Evolutionary conservation across 2,329 filamentous ascomycete genomes (phyloP), one percentile per base, ranked within the genome.

Genomic region (Cercospora sp.): DNA sequence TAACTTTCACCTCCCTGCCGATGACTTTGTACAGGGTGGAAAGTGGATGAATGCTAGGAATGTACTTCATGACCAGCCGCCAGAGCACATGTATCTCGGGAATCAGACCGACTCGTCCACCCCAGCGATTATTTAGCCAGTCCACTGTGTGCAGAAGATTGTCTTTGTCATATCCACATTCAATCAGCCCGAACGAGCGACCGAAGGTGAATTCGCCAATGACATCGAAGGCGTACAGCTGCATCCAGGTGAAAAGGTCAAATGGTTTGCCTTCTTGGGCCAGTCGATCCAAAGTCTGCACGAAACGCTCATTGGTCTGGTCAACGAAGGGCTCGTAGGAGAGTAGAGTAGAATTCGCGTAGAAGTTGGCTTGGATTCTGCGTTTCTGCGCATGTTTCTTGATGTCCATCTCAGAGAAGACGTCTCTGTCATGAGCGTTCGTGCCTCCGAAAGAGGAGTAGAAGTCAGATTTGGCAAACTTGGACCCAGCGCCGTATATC

Each of bases 131-230:
- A 4, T 49, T 49, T 12, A 49, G 43, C 43, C 43, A 65, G 34
- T 80, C 75, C 59, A 82, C 81, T 9, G 73, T 69, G 6, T 49
- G 55, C 64, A 82, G 79, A 3, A 79, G 79, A 78, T 76, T 53
- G 43, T 61, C 45, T 18, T 80, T 77, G 9, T 66, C 61, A 7
- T 73, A 78, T 1, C 68, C 70, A 12, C n/a, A 40, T 43, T 79
- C 78, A 70, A 81, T 75, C 69, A 81, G 80, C 21, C 77, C 77
- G 65, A 81, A 81, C 40, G 73, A 71, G 65, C 78, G 74, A 30
- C 76, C 78, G 65, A 80, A 80, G 1, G 79, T 80, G 21, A 82
- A 70, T 70, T 81, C 79, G 32, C 80, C 80, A 30, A 81, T 82
- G 30, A 82, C 79, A 59, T 82, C 80, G 18, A 81, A 81, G 8